Conservation (phyloP, 2,329 filamentous ascomycete species). For the Aspergillus japonicus region DNA sequence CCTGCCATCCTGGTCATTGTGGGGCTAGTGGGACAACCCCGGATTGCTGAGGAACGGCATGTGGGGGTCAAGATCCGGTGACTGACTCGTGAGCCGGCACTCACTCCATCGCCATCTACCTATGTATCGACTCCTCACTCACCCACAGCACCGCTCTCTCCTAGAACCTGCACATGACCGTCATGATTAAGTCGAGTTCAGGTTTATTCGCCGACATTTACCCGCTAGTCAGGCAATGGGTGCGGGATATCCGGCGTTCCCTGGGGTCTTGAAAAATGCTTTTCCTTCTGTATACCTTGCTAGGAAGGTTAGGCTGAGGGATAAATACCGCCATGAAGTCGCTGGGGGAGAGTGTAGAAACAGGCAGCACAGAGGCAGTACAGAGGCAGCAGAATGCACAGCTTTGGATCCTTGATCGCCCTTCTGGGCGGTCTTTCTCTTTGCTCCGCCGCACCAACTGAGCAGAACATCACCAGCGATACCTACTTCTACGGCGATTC, state of each 20-base stretch:
- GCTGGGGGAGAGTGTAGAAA: not conserved
- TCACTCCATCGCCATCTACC: not conserved
- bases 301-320: not conserved
- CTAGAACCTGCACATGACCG: not conserved
- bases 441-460: conserved; percentile 11
- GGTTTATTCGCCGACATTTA: conserved; percentile 1
- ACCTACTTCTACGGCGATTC: conserved; percentile 26
- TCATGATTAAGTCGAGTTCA: not conserved
- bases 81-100: not conserved
- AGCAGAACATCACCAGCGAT: conserved; percentile 24
- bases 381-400: conserved; percentile 6
- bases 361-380: not conserved
- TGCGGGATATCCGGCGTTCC: not conserved
- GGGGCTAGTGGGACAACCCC: not conserved
- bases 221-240: not conserved
- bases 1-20: not conserved
- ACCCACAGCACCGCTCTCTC: not conserved
- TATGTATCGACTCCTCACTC: not conserved
- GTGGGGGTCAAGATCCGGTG: not conserved
- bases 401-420: not conserved
- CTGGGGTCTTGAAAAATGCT: not conserved
- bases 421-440: conserved; percentile 13
- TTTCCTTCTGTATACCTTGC: not conserved
- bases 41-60: not conserved
- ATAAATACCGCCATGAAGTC: not conserved